Evolutionary conservation across 768 basidiomycete species (phyloP), one percentile per base, ranked within the genome.

Genomic region (Gloeophyllum trabeum): DNA sequence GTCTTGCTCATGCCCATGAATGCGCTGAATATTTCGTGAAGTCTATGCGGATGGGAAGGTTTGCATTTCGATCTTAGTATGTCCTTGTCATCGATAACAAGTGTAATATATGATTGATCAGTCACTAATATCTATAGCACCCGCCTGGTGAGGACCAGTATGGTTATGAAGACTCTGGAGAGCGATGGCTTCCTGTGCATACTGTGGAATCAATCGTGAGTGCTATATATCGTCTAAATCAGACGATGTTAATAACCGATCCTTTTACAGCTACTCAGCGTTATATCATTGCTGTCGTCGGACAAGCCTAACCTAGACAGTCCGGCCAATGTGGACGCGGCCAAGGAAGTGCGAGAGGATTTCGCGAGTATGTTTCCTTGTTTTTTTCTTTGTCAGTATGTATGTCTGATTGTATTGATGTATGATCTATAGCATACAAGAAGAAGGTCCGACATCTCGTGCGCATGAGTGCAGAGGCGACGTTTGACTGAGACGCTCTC

Each of bases 181-280:
- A 99, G 65, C 67, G 96, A 47, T 99, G 96, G 96, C 67, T 93
- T 70, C 96, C 96, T 3, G 91, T 99, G 36, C 96, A 99, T 59
- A 86, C 87, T 1, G 84, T 97, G 24, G 92, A 98, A 66, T 90
- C 91, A 4, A 98, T 99, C 49, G 94, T 97, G 51, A 57, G 71
- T 60, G 16, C 18, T 32, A 20, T 40, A 22, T 39, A 5, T 13
- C 22, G 19, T 12, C 28, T 20, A 18, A n/a, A 40, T 23, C 34
- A 13, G 18, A 40, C 22, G 37, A 24, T 46, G 37, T 48, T 26
- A 54, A 19, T 20, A 4, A 41, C 34, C n/a, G 40, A 13, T 7
- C 40, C 39, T 38, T 34, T 10, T 32, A 13, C 51, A 99, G 94
- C 81, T 98, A 47, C 61, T 99, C 55, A 93, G 89, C 54, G 94